phyloP scores from a whole-genome alignment of 1,284 basidiomycete species.

The Thecaphora thlaspeos region DNA sequence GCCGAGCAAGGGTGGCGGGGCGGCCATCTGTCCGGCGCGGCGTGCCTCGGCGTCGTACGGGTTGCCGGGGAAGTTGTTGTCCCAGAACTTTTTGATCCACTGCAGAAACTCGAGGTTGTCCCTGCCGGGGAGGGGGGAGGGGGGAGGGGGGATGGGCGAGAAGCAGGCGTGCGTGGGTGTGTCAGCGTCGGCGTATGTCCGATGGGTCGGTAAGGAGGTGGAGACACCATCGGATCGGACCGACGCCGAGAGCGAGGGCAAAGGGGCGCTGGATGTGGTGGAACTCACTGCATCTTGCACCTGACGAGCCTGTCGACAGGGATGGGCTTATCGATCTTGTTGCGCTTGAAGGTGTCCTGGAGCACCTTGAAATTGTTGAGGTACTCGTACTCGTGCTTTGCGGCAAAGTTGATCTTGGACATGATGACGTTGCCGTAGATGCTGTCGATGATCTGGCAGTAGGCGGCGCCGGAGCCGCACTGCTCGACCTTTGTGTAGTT shows the following conservation, averaged over 20 bases:
- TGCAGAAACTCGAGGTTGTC: constrained; percentile 99
- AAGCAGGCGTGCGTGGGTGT: background rate
- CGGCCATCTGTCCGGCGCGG: constrained; percentile 66
- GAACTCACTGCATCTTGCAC: constrained; percentile 85
- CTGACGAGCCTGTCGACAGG: constrained; percentile 87
- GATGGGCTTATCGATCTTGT: constrained; percentile 93
- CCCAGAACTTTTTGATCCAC: constrained; percentile 97
- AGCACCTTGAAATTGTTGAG: constrained; percentile 92
- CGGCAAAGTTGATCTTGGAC: constrained; percentile 49
- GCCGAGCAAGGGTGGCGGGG: constrained; percentile 51
- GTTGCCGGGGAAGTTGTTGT: constrained; percentile 82
- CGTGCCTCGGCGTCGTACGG: constrained; percentile 83
- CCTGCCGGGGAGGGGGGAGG: constrained; percentile 14
- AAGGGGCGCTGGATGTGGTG: background rate
- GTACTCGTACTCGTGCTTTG: constrained; percentile 86
- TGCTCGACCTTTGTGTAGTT: constrained; percentile 83
- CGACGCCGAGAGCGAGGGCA: background rate
- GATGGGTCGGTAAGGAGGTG: no score
- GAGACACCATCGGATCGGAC: no score
- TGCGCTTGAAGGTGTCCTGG: constrained; percentile 65
- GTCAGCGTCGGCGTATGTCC: no score
- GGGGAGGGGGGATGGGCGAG: background rate
- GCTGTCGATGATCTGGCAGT: constrained; percentile 73
- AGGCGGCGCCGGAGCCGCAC: constrained; percentile 66
- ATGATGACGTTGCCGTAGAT: constrained; percentile 67